Conservation (phyloP, 2,329 filamentous ascomycete genomes). For the Plenodomus lindquistii region DNA sequence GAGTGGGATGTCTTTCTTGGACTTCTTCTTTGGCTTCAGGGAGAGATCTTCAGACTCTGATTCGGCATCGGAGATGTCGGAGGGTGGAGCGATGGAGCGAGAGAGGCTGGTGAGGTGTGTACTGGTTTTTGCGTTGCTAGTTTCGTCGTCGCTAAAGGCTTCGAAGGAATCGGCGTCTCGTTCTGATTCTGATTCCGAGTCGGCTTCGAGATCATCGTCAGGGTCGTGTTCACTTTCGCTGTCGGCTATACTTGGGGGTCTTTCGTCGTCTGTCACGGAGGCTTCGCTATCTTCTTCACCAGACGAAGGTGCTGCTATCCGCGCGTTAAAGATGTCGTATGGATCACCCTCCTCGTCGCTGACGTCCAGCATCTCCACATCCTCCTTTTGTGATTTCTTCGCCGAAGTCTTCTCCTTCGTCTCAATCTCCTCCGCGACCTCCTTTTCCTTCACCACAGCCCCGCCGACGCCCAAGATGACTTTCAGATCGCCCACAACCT, state of each 20-base stretch:
- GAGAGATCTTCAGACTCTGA: conserved; percentile 23
- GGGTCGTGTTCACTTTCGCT: conserved; percentile 28
- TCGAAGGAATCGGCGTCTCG: conserved; percentile 7
- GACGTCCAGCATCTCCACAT: conserved; percentile 23
- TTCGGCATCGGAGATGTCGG: conserved; percentile 15
- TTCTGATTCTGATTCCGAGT: conserved; percentile 11
- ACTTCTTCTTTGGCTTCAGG: conserved; percentile 12
- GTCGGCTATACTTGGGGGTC: conserved; percentile 38
- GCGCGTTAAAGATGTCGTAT: conserved; percentile 41
- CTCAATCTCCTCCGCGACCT: conserved; percentile 6
- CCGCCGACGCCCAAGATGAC: conserved; percentile 33
- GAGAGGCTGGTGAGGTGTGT: background rate
- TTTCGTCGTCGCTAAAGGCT: conserved; percentile 9
- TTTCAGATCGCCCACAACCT: conserved; percentile 49
- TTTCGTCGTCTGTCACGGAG: conserved; percentile 30
- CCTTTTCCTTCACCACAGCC: conserved; percentile 7
- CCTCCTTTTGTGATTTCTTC: conserved; percentile 16
- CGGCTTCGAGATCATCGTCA: conserved; percentile 23
- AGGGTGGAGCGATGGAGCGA: conserved; percentile 15
- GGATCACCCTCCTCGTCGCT: conserved; percentile 39
- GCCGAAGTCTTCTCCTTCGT: conserved; percentile 22
- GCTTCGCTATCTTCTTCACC: conserved; percentile 37
- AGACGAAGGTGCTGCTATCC: conserved; percentile 47
- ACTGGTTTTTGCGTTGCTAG: background rate
- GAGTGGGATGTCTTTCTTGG: conserved; percentile 18